Evolutionary conservation across 139 green algal genomes (phyloP).

Genomic region (Chlorella vulgaris): DNA sequence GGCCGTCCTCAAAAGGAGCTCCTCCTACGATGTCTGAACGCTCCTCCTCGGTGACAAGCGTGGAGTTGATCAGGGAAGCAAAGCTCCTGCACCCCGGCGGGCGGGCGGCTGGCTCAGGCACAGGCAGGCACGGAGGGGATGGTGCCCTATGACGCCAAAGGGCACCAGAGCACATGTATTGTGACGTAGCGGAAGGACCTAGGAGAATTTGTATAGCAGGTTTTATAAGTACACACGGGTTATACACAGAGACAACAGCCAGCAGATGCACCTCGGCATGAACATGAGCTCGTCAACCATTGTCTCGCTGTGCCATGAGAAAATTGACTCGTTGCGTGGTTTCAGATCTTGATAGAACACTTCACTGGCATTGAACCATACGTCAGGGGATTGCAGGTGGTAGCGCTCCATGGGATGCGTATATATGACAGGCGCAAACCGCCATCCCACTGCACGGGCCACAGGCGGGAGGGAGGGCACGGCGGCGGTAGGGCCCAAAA

Average conservation of each 20-base stretch:
- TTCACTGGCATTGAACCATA: constrained; percentile 3
- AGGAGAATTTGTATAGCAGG: no score
- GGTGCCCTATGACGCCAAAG: not conserved
- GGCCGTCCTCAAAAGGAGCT: constrained; percentile 19
- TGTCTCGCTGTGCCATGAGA: constrained; percentile 11
- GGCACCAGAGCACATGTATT: no score
- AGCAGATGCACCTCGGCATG: constrained; percentile 2
- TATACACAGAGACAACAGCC: no score
- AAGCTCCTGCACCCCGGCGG: not conserved
- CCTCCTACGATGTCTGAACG: not conserved
- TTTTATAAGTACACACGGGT: no score
- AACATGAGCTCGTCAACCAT: constrained; percentile 10
- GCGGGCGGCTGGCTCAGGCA: no score
- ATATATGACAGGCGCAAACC: constrained; percentile 39
- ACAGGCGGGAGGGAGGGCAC: no score
- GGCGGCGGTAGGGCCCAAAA: no score
- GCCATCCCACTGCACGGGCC: constrained; percentile 37
- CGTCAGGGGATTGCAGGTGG: constrained; percentile 14
- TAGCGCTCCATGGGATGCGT: constrained; percentile 29
- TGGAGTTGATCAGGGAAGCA: constrained; percentile 27
- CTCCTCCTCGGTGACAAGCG: constrained; percentile 1
- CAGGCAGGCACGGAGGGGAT: not conserved
- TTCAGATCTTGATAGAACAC: constrained; percentile 5
- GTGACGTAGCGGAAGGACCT: no score
- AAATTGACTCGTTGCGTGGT: not conserved